A percentile compares a stretch with the other conserved stretches of the same genome.
Evolutionary conservation across 129 eudicot species (phyloP).

Genomic region (Helichrysum umbraculigerum): DNA sequence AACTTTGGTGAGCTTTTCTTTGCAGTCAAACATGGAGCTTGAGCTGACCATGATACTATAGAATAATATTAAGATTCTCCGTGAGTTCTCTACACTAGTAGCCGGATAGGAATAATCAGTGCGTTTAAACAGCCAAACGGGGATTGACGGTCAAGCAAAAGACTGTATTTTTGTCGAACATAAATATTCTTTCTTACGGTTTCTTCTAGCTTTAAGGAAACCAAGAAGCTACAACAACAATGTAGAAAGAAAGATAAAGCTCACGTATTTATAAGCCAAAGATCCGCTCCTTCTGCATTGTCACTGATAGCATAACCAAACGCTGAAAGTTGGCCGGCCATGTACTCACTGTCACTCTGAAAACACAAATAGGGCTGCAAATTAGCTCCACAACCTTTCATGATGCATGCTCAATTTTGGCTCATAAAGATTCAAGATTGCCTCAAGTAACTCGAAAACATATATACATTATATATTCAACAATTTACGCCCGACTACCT

Average conservation of each 20-base stretch:
- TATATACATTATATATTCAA: too few relatives aligned
- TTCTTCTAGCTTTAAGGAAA: background rate
- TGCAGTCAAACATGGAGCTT: too few relatives aligned
- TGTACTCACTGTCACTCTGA: constrained; percentile 98
- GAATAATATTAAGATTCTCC: too few relatives aligned
- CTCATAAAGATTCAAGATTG: background rate
- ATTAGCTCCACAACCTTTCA: background rate
- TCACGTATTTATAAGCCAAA: constrained; percentile 96
- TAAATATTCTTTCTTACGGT: background rate
- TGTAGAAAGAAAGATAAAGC: constrained; percentile 27
- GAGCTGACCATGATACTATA: too few relatives aligned
- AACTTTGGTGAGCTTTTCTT: too few relatives aligned
- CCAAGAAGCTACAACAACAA: background rate
- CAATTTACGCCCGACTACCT: too few relatives aligned
- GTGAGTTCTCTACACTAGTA: too few relatives aligned
- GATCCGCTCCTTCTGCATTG: constrained; percentile 83
- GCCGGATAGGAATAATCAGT: background rate
- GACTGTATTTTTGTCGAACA: background rate
- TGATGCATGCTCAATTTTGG: background rate
- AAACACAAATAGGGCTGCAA: constrained; percentile 19
- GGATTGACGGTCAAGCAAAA: background rate
- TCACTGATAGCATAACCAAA: constrained; percentile 86
- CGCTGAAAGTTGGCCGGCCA: constrained; percentile 98
- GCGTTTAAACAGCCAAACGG: background rate
- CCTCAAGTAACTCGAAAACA: background rate